phyloP scores from a whole-genome alignment of 345 rosid species.

The Populus nigra region DNA sequence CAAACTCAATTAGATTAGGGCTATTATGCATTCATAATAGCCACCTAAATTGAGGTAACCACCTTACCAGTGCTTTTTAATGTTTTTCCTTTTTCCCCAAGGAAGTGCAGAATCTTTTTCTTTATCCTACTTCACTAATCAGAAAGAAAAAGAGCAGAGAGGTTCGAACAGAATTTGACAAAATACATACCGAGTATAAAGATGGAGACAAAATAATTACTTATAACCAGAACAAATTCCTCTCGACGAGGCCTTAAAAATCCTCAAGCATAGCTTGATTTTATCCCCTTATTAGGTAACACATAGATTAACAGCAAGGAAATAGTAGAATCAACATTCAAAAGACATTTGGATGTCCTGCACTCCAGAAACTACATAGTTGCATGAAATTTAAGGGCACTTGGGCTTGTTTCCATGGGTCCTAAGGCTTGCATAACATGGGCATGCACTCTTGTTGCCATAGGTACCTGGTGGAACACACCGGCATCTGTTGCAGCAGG shows the following conservation, averaged over 20 bases:
- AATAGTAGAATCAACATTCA: background rate
- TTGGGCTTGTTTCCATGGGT: constrained; percentile 25
- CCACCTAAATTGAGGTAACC: background rate
- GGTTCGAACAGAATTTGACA: background rate
- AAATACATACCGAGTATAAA: background rate
- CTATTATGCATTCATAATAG: background rate
- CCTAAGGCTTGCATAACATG: constrained; percentile 22
- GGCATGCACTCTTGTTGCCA: constrained; percentile 24
- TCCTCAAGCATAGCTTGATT: background rate
- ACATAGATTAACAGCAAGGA: background rate
- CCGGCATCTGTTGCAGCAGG: constrained; percentile 17
- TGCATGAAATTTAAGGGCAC: constrained; percentile 15
- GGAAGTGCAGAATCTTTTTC: background rate
- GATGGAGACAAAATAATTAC: background rate
- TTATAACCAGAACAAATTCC: background rate
- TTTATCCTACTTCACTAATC: background rate
- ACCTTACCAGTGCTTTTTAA: background rate
- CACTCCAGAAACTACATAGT: background rate
- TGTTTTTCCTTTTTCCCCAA: background rate
- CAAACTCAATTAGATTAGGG: background rate
- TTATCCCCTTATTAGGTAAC: background rate
- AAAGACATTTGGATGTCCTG: background rate
- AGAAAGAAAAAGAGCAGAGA: background rate
- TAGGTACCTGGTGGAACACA: constrained; percentile 28
- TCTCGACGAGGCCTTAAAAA: background rate